Base-by-base conservation (phyloP, 2,329 filamentous ascomycete species). In the Fusarium subtropicale region DNA sequence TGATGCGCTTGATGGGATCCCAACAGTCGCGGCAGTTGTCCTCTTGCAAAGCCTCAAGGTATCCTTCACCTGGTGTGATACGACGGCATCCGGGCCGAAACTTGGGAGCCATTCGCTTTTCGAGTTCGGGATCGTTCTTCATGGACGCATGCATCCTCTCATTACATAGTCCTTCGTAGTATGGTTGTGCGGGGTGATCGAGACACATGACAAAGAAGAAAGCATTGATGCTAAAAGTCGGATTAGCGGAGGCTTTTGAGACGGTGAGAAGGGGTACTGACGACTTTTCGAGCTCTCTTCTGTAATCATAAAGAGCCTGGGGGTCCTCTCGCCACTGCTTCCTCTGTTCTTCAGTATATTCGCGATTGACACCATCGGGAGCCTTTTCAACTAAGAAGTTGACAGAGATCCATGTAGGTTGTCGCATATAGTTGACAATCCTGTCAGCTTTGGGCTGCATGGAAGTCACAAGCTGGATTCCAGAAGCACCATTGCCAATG, bases 191-290 rank as follows among this genome's bases (percentile, higher is more conserved):
- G 1, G 56, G 56, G 24, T 53, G 47, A 7, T 58, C 56, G 22
- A 58, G 56, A 13, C 56, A 58, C 56, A 58, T 58, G 11, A 53
- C 56, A 20, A 58, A 58, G 24, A 58, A 58, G 24, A 58, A 53
- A 9, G 46, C 56, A 42, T 58, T 58, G 8, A 53, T 30, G 4
- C 56, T 58, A 4, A 5, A 5, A 20, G 3, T 15, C 6, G 9
- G 15, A 4, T 56, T 30, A 56, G 26, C 5, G 5, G 9, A 6
- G 15, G 6, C 8, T 6, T 22, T 22, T 22, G 20, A 22, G 20
- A 22, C 20, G 20, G 20, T 22, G 20, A 22, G 20, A 22, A 22
- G 18, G 18, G 5, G 9, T 3, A 52, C 56, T 38, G 2, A 54
- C 56, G 56, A 58, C 20, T 58, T 51, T 13, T 58, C 56, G 8